A percentile compares a stretch with the other conserved stretches of the same genome.
These are phyloP conservation scores for Allomyces macrogynus DNA, from an alignment of 192 early-diverging fungal species.

Conservation along the genomic window DNA sequence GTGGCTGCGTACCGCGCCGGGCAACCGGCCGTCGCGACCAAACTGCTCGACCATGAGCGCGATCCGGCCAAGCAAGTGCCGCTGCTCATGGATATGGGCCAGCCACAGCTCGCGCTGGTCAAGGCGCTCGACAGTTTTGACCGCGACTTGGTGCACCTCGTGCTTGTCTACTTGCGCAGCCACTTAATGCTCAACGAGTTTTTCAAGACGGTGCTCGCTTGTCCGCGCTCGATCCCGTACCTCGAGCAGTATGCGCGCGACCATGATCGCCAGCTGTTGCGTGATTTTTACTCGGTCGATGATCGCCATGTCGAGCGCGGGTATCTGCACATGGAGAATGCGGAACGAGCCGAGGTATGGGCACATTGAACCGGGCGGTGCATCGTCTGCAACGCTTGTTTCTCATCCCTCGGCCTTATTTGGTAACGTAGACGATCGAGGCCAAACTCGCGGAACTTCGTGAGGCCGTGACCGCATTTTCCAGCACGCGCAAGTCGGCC, in stretches of 20 bases:
- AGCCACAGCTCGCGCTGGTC: conserved; percentile 65
- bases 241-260: conserved; percentile 67
- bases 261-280: conserved; percentile 52
- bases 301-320: conserved; percentile 55
- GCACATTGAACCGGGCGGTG: no score
- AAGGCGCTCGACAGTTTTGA: conserved; percentile 91
- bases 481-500: no score
- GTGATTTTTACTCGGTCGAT: conserved; percentile 94
- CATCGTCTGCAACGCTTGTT: no score
- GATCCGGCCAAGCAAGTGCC: conserved; percentile 87
- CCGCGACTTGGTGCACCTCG: conserved; percentile 85
- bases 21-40: neutral
- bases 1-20: no score
- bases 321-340: conserved; percentile 14
- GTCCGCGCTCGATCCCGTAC: conserved; percentile 61
- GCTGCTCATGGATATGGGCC: conserved; percentile 75
- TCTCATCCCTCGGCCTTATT: no score
- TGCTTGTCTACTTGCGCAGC: conserved; percentile 73
- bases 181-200: conserved; percentile 69
- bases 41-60: conserved; percentile 84
- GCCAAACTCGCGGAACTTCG: no score
- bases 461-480: no score
- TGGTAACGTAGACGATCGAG: no score
- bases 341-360: no score
- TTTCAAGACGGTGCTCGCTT: conserved; percentile 62